Evolutionary conservation across 352 stramenopile species (phyloP), one percentile per base, ranked within the genome.

Genomic region (Phytophthora idaei): DNA sequence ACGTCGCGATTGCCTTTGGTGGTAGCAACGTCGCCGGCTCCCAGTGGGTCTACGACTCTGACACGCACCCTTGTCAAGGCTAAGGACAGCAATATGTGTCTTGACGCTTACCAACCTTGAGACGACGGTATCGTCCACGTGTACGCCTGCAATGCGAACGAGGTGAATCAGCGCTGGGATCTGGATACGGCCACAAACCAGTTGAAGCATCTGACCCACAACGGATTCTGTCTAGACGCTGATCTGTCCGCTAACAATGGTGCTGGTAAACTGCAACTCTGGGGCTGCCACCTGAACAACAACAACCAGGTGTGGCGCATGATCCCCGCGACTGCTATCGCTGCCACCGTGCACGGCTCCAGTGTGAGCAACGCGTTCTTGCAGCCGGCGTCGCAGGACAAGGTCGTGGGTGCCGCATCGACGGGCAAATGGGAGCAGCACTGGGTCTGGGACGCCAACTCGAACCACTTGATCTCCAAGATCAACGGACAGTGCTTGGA

Each of bases 101-200:
- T 92, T 9, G 83, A 92, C 57, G 79, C 81, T 11, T 90, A 90
- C 54, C 73, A 92, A 64, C 47, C 54, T 31, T 80, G 66, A 76
- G 64, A 85, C n/a, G 81, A 60, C 12, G 83, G 80, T n/a, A 61
- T 69, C 42, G 73, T 88, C 3, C 80, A 86, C 42, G 61, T 85
- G 10, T 86, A 58, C 36, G 25, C 52, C 6, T 86, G 80, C 48
- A 74, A 73, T 29, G 31, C 45, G 2, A 67, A 67, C 58, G 78
- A 83, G 36, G 56, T 48, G 14, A 89, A 89, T 69, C 80, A 89
- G 55, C 52, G 60, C 45, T 87, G 76, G 80, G 58, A 32, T 10
- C 27, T 81, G 21, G 71, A 89, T 45, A 15, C 67, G 7, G 17
- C 42, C 4, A 85, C 80, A 0, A 74, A 78, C 42, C 76, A 87